Evolutionary conservation across 1,284 basidiomycete genomes (phyloP).

Genomic region (Tilletia caries): DNA sequence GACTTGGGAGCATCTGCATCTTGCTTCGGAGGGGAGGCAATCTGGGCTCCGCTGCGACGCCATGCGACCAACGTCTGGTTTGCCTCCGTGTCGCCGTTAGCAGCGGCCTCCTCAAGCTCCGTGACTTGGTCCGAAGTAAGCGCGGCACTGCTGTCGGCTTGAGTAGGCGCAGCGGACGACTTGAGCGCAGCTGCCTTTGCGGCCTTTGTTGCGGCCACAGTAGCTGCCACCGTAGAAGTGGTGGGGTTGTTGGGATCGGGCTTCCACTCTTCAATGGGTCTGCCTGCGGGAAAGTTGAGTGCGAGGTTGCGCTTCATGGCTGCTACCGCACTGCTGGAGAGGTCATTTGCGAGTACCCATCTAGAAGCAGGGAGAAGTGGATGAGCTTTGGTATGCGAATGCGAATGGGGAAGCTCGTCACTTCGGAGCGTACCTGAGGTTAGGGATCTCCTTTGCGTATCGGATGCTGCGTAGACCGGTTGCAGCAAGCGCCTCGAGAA

Average conservation of each 20-base stretch:
- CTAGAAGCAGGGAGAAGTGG: conserved; percentile 55
- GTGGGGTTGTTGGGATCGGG: conserved; percentile 13
- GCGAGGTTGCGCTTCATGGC: conserved; percentile 85
- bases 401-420: not conserved
- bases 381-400: not conserved
- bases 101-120: conserved; percentile 5
- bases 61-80: not conserved
- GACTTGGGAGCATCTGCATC: no score
- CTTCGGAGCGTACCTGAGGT: conserved; percentile 70
- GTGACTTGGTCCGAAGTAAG: conserved; percentile 7
- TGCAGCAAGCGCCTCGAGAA: conserved; percentile 92
- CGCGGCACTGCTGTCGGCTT: not conserved
- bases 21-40: not conserved
- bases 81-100: conserved; percentile 15
- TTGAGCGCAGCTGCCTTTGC: not conserved
- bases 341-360: conserved; percentile 88
- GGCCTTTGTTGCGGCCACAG: not conserved
- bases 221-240: conserved; percentile 4
- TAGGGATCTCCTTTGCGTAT: conserved; percentile 94
- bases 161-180: no score
- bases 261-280: conserved; percentile 14
- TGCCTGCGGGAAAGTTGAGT: conserved; percentile 73
- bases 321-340: conserved; percentile 75
- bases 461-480: conserved; percentile 93
- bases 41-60: not conserved